phyloP scores from a whole-genome alignment of 495 filamentous ascomycete species.

The Symbiotaphrina buchneri region DNA sequence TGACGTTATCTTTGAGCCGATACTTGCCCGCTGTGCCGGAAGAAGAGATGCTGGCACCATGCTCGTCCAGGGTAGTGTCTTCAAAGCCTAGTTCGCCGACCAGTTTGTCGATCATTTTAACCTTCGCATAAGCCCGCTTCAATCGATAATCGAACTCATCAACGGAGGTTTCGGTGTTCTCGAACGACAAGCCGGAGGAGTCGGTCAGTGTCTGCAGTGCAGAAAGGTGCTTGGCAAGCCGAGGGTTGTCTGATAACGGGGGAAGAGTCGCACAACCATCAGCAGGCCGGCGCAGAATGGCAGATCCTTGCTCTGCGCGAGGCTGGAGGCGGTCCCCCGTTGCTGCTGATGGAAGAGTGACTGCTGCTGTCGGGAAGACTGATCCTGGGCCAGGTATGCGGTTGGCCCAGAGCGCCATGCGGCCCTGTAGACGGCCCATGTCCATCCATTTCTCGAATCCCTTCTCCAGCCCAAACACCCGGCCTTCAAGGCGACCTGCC shows the following conservation, averaged over 20 bases:
- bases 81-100: conserved; percentile 26
- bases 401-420: conserved; percentile 57
- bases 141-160: conserved; percentile 69
- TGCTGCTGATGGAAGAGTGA: conserved; percentile 1
- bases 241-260: conserved; percentile 27
- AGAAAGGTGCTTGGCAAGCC: conserved; percentile 52
- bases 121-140: conserved; percentile 57
- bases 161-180: conserved; percentile 68
- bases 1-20: conserved; percentile 12
- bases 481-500: conserved; percentile 70
- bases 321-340: neutral
- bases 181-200: conserved; percentile 47
- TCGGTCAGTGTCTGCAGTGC: conserved; percentile 57
- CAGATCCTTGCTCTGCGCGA: neutral
- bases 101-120: conserved; percentile 56
- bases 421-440: conserved; percentile 63
- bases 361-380: conserved; percentile 2
- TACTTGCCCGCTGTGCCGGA: conserved; percentile 1
- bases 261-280: conserved; percentile 7
- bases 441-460: conserved; percentile 79
- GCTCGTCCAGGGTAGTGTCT: conserved; percentile 12
- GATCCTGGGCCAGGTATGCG: conserved; percentile 15
- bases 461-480: conserved; percentile 73
- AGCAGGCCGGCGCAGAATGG: neutral
- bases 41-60: conserved; percentile 11